Base-by-base conservation (phyloP, 2,329 filamentous ascomycete species). In the Coniochaeta hoffmannii region DNA sequence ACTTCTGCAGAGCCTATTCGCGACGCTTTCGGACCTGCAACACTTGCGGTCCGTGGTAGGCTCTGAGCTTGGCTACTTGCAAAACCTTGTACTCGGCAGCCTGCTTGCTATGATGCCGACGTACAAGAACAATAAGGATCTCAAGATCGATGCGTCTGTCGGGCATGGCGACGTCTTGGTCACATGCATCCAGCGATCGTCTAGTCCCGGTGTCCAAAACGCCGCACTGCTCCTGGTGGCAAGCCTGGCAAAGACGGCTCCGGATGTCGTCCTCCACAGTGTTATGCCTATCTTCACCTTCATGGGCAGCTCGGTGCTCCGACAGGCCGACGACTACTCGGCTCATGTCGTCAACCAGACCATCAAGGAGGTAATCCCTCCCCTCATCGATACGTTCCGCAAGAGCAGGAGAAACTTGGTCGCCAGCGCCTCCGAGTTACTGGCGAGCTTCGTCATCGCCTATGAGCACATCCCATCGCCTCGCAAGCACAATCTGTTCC, bases 261-360 rank as follows among this genome's bases (percentile, higher is more conserved):
- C 95, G 0, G 92, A 96, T 68, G 76, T 96, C 50, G 90, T 99
- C 3, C 79, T 99, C 56, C 93, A 99, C 72, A 97, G 91, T 63
- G 90, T 99, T 54, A 99, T 99, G 94, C 94, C 94, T 12, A 93
- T 99, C 53, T 99, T 99, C 73, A 97, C 94, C 0, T 97, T 97
- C 68, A 97, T 97, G 87, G 91, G 93, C 41, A 88, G 87, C 44
- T 96, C 90, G 3, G 87, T 97, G 19, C 80, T 99, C 52, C 86
- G 89, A 51, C 93, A 97, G 72, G 90, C 90, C 63, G 95, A 99
- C 64, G 93, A 97, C 63, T 97, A 97, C 73, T 97, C 94, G 22
- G 91, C 92, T 12, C 90, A 96, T 68, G 93, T 99, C 31, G 93
- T 97, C 56, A 90, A 95, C 64, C 91, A 90, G 75, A 97, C 94